phyloP scores from a whole-genome alignment of 2,329 filamentous ascomycete species.

The Coniochaeta sp. region DNA sequence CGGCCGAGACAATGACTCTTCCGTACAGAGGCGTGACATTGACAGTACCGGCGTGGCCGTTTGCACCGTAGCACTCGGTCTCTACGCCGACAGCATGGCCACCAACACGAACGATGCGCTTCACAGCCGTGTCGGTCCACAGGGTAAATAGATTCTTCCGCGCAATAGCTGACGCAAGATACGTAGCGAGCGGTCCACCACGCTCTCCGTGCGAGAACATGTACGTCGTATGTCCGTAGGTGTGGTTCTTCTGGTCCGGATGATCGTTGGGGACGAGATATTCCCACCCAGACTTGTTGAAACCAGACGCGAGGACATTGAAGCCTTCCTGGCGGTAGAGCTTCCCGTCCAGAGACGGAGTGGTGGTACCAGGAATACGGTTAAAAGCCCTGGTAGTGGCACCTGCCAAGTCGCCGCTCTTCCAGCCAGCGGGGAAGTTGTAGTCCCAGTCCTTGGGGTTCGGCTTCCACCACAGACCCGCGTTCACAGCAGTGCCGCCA shows the following conservation, averaged over 20 bases:
- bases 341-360: conserved; percentile 58
- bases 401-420: conserved; percentile 50
- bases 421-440: conserved; percentile 68
- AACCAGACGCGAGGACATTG: conserved; percentile 50
- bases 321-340: conserved; percentile 62
- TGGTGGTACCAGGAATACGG: conserved; percentile 62
- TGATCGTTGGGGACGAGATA: conserved; percentile 52
- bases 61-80: conserved; percentile 45
- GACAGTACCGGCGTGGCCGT: conserved; percentile 51
- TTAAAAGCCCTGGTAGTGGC: conserved; percentile 57
- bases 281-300: conserved; percentile 54
- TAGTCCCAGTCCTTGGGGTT: conserved; percentile 60
- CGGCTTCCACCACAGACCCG: conserved; percentile 62
- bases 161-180: conserved; percentile 38
- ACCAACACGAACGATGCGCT: conserved; percentile 55
- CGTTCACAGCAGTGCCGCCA: conserved; percentile 59
- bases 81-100: conserved; percentile 60
- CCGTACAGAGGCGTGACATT: conserved; percentile 52
- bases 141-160: conserved; percentile 56
- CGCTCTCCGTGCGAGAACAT: conserved; percentile 62
- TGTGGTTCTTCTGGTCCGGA: conserved; percentile 57
- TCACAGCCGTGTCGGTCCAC: conserved; percentile 59
- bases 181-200: conserved; percentile 63
- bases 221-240: conserved; percentile 56
- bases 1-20: conserved; percentile 60